These are phyloP conservation scores for Bisporella sp. DNA, from an alignment of 2,329 filamentous ascomycete species.

Conservation along the genomic window DNA sequence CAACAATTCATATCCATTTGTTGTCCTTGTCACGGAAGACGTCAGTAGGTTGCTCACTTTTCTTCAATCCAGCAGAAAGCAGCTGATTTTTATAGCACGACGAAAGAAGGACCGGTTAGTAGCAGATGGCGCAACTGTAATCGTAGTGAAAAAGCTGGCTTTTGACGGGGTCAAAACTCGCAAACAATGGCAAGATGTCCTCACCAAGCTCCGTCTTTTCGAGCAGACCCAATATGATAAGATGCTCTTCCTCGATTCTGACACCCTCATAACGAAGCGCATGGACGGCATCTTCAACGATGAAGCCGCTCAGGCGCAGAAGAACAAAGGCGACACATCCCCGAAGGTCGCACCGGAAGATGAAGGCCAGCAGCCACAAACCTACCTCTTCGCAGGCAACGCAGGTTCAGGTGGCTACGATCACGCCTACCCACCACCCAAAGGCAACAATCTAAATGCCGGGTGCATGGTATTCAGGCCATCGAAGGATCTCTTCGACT, in stretches of 20 bases:
- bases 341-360: slow-evolving; percentile 15
- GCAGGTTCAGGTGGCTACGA: slow-evolving; percentile 29
- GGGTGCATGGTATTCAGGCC: slow-evolving; percentile 36
- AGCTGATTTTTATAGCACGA: not conserved
- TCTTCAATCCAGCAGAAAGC: not conserved
- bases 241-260: slow-evolving; percentile 31
- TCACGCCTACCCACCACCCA: slow-evolving; percentile 30
- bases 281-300: slow-evolving; percentile 31
- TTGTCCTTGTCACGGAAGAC: no score
- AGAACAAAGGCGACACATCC: not conserved
- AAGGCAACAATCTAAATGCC: slow-evolving; percentile 28
- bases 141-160: not conserved
- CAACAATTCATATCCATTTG: no score
- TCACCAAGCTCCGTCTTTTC: slow-evolving; percentile 31
- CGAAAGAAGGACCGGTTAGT: not conserved
- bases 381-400: slow-evolving; percentile 29
- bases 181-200: slow-evolving; percentile 6
- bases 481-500: slow-evolving; percentile 30
- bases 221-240: slow-evolving; percentile 28
- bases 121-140: not conserved
- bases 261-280: slow-evolving; percentile 25
- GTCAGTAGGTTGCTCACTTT: not conserved
- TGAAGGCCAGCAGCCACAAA: slow-evolving; percentile 25
- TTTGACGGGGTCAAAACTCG: not conserved
- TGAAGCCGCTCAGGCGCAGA: not conserved